Evolutionary conservation across 208 protist species (phyloP), one percentile per base, ranked within the genome.

Genomic region (Trypanosoma scelopori): DNA sequence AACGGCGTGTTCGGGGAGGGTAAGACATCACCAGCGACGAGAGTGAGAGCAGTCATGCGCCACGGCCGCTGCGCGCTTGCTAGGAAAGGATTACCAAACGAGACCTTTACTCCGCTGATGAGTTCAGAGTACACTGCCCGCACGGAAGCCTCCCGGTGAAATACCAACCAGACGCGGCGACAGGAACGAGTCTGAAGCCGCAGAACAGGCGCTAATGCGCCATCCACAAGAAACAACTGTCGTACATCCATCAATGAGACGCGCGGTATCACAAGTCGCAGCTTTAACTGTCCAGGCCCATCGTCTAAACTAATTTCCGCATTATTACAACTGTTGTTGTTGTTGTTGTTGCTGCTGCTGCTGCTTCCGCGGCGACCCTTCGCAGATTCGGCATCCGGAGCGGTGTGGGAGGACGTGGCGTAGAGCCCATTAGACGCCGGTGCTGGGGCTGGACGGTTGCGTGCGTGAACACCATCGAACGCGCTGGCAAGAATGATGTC

Each of bases 31-130:
- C 67, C 69, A 46, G 77, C 77, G 15, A 78, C 43, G 5, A 87
- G 55, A 18, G 79, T 57, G 22, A 87, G 77, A 23, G 74, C 69
- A 41, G 68, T 62, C 77, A 87, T 83, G 5, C 59, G 63, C 65
- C 74, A 73, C 22, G 55, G 52, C 15, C 81, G 52, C 3, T 74
- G 76, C n/a, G 81, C 81, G 55, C 81, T 83, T 9, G 71, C 66
- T 5, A 87, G 39, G 51, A 83, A 75, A n/a, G 65, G 77, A 45
- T 83, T 87, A 32, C 70, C 70, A 41, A 41, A 18, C 18, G 50
- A 50, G n/a, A 32, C 3, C 3, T 48, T 55, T 32, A 61, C 28
- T 55, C 23, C 35, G 6, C 16, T 27, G 16, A 23, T 55, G 16
- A 73, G 23, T 50, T 66, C 51, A 32, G 6, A 16, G 20, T 47